phyloP scores from a whole-genome alignment of 352 stramenopile genomes.

The Hyaloperonospora arabidopsidis region DNA sequence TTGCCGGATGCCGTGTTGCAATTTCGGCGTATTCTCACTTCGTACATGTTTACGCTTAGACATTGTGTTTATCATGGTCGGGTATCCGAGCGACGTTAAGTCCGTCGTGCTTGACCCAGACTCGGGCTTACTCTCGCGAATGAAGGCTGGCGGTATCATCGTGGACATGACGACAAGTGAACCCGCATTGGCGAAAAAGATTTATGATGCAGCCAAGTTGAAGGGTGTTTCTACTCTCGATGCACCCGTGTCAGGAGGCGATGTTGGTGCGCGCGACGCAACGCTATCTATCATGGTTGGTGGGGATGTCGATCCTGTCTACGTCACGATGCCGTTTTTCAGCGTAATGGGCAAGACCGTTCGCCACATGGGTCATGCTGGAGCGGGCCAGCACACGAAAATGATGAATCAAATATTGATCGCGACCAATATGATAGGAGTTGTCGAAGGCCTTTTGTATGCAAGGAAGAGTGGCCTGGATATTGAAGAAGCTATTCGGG shows the following conservation, averaged over 20 bases:
- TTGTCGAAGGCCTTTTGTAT: slow-evolving; percentile 85
- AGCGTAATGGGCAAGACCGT: slow-evolving; percentile 87
- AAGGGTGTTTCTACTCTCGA: slow-evolving; percentile 73
- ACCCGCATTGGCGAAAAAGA: slow-evolving; percentile 83
- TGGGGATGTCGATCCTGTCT: slow-evolving; percentile 75
- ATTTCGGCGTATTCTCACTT: slow-evolving; percentile 34
- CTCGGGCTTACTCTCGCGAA: slow-evolving; percentile 53
- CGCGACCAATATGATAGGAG: slow-evolving; percentile 84
- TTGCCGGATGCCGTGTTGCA: neutral
- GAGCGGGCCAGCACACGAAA: slow-evolving; percentile 85
- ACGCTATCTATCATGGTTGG: slow-evolving; percentile 89
- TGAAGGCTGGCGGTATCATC: slow-evolving; percentile 76
- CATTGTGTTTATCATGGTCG: slow-evolving; percentile 87
- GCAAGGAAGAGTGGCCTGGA: slow-evolving; percentile 82
- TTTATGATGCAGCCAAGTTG: slow-evolving; percentile 63
- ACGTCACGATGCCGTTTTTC: slow-evolving; percentile 78
- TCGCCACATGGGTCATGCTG: slow-evolving; percentile 78
- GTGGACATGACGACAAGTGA: slow-evolving; percentile 89
- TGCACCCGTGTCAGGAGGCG: slow-evolving; percentile 80
- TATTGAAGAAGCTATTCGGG: slow-evolving; percentile 81
- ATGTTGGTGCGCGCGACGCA: slow-evolving; percentile 81
- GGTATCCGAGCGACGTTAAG: slow-evolving; percentile 78
- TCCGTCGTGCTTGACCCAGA: slow-evolving; percentile 64
- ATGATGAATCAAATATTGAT: slow-evolving; percentile 91
- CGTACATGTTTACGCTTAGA: slow-evolving; percentile 29